Percentiles rank a stretch among this genome's conserved stretches.
phyloP scores from a whole-genome alignment of 257 asterid species.

The Voacanga thouarsii region DNA sequence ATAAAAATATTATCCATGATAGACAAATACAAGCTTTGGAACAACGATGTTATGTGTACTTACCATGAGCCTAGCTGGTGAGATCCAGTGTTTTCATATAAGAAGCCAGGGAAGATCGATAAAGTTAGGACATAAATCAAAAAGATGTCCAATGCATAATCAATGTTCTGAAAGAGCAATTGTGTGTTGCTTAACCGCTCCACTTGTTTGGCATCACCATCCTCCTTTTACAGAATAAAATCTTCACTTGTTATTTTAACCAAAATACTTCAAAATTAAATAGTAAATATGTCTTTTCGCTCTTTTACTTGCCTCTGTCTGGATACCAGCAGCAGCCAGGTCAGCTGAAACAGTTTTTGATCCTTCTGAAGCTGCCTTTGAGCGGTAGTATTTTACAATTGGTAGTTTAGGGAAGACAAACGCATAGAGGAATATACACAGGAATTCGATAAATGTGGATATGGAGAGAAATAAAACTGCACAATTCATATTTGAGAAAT shows the following conservation, averaged over 20 bases:
- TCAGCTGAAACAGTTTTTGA: conserved; percentile 81
- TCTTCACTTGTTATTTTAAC: neutral
- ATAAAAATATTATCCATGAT: neutral
- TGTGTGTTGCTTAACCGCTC: conserved; percentile 52
- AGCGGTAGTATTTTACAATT: conserved; percentile 60
- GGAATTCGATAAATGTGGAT: conserved; percentile 59
- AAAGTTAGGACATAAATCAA: conserved; percentile 58
- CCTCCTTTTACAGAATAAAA: conserved; percentile 33
- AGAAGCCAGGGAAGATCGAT: conserved; percentile 84
- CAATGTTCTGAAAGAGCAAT: conserved; percentile 51
- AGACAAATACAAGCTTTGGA: neutral
- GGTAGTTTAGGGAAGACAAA: conserved; percentile 60
- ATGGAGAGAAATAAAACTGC: conserved; percentile 69
- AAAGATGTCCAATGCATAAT: conserved; percentile 53
- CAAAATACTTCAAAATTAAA: neutral
- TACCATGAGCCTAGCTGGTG: conserved; percentile 87
- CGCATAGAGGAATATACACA: conserved; percentile 68
- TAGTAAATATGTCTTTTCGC: neutral
- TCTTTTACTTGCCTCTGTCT: conserved; percentile 21
- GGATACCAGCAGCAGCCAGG: conserved; percentile 83
- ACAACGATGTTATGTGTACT: conserved; percentile 6
- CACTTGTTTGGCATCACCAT: conserved; percentile 22
- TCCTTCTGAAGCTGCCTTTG: conserved; percentile 83
- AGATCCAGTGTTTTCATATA: conserved; percentile 74
- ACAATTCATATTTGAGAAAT: conserved; percentile 6